Conservation (phyloP, 106 monocot species). For the Chionographis japonica region DNA sequence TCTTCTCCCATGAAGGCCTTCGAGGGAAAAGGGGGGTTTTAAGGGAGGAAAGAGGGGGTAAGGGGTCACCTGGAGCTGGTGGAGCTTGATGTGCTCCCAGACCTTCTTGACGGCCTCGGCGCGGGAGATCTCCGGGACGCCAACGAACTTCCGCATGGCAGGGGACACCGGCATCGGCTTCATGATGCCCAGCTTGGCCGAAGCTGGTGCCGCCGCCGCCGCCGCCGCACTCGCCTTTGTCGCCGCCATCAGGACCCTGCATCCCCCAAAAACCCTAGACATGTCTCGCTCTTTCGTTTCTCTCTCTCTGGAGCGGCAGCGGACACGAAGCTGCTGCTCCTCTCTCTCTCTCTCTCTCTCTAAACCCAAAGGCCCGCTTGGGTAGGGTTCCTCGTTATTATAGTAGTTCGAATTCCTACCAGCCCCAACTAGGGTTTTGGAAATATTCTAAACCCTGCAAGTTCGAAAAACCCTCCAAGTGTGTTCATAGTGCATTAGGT, state of each 20-base stretch:
- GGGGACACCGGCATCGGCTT: conserved; percentile 67
- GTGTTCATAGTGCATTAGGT: no score
- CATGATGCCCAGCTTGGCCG: conserved; percentile 18
- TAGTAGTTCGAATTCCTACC: no score
- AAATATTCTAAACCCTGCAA: no score
- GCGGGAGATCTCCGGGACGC: conserved; percentile 69
- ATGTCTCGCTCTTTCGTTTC: background rate
- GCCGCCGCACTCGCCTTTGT: conserved; percentile 4
- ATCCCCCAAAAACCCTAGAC: conserved; percentile 52
- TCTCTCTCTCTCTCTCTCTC: no score
- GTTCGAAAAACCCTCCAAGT: no score
- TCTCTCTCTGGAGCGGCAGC: background rate
- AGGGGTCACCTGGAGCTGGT: conserved; percentile 65
- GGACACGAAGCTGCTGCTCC: no score
- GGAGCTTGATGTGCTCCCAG: conserved; percentile 85
- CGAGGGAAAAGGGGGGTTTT: no score
- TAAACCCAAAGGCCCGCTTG: no score
- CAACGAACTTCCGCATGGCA: conserved; percentile 61
- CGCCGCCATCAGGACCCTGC: conserved; percentile 33
- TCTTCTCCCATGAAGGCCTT: no score
- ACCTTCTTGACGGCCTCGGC: conserved; percentile 64
- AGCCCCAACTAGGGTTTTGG: no score
- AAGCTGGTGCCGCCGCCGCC: conserved; percentile 2
- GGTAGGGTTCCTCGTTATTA: no score
- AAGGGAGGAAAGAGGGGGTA: background rate